Conservation (phyloP, 2,329 filamentous ascomycete species). For the Colletotrichum horii region DNA sequence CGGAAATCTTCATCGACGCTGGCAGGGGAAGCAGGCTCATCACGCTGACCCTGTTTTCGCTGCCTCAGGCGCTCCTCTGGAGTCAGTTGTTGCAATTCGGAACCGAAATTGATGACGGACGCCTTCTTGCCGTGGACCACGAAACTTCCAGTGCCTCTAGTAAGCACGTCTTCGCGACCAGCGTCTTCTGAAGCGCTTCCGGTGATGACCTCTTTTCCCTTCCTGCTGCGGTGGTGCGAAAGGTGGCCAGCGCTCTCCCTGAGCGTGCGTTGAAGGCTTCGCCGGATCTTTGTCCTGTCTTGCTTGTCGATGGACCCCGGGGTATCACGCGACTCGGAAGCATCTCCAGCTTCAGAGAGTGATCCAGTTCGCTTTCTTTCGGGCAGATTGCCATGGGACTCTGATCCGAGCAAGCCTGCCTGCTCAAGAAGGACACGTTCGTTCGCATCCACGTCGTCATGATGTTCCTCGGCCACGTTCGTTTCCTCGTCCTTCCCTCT, state of each 20-base stretch:
- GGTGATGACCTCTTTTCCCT: slow-evolving; percentile 74
- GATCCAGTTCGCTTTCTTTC: slow-evolving; percentile 47
- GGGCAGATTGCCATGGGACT: slow-evolving; percentile 38
- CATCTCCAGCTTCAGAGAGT: slow-evolving; percentile 45
- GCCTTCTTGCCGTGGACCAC: slow-evolving; percentile 98
- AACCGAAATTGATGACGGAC: slow-evolving; percentile 93
- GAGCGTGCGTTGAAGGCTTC: slow-evolving; percentile 88
- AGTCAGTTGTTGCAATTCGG: slow-evolving; percentile 82
- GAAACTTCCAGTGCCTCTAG: slow-evolving; percentile 85
- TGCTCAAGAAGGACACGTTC: slow-evolving; percentile 73
- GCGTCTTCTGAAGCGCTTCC: slow-evolving; percentile 60
- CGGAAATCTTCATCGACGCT: slow-evolving; percentile 48
- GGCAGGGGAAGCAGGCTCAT: slow-evolving; percentile 42
- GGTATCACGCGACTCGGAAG: slow-evolving; percentile 37
- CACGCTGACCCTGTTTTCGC: slow-evolving; percentile 56
- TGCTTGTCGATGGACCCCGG: slow-evolving; percentile 45
- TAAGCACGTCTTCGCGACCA: slow-evolving; percentile 69
- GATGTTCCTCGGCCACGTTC: slow-evolving; percentile 32
- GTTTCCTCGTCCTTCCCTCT: neutral
- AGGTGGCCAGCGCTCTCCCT: slow-evolving; percentile 76
- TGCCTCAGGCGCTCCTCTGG: slow-evolving; percentile 74
- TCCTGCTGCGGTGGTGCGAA: slow-evolving; percentile 74
- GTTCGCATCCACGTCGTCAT: slow-evolving; percentile 64
- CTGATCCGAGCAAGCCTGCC: slow-evolving; percentile 64
- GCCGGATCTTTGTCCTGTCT: slow-evolving; percentile 74